These are phyloP conservation scores for Chrysopogon serrulatus DNA, from an alignment of 176 grass and related monocot genomes.

Conservation along the genomic window DNA sequence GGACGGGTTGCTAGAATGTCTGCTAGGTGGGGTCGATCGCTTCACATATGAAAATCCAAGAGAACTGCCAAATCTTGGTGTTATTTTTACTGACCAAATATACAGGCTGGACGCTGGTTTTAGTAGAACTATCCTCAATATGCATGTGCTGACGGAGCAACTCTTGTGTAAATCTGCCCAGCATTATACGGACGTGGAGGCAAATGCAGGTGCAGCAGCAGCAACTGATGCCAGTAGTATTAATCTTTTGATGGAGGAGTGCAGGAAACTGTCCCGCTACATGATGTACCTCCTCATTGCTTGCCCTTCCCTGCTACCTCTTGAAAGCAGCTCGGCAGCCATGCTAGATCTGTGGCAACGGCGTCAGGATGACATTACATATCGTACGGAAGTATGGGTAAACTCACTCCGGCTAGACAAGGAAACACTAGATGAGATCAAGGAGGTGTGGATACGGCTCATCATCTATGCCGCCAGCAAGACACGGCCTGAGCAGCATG, in stretches of 20 bases:
- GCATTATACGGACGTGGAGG: background rate
- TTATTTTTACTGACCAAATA: background rate
- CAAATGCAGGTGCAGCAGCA: background rate
- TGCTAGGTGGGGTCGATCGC: background rate
- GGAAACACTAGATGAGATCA: background rate
- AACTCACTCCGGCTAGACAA: background rate
- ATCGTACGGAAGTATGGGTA: too few species aligned
- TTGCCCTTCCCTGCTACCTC: background rate
- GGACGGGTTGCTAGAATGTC: background rate
- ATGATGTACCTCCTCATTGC: background rate
- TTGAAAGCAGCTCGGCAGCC: background rate
- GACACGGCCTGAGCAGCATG: background rate
- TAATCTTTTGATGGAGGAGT: background rate
- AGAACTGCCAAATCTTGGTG: background rate
- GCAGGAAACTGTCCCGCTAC: background rate
- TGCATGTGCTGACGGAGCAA: background rate
- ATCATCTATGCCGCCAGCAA: background rate
- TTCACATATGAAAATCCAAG: too few species aligned
- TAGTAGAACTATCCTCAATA: accelerated
- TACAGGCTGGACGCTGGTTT: background rate
- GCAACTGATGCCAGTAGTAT: background rate
- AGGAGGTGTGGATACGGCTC: background rate
- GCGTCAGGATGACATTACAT: too few species aligned
- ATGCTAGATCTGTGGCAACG: background rate
- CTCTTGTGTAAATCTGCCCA: background rate